These are phyloP conservation scores for Aspergillus arachidicola DNA, from an alignment of 2,329 filamentous ascomycete genomes.

Conservation along the genomic window DNA sequence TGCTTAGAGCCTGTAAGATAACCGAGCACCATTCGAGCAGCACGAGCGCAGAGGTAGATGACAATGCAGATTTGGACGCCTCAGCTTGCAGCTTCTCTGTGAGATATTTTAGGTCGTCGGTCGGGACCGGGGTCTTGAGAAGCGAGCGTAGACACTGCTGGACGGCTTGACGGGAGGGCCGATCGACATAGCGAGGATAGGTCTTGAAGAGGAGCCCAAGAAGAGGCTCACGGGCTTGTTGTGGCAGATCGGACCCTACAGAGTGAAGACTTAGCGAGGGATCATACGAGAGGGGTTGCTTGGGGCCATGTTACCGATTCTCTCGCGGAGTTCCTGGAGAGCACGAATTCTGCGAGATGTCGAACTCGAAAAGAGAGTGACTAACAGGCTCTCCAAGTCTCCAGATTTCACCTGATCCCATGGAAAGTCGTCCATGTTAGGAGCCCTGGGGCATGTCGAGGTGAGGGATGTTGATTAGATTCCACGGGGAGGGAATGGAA, in stretches of 20 bases:
- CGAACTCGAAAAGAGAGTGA: slow-evolving; percentile 46
- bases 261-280: slow-evolving; percentile 17
- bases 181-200: slow-evolving; percentile 83
- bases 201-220: slow-evolving; percentile 81
- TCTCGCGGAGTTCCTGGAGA: slow-evolving; percentile 49
- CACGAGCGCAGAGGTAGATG: slow-evolving; percentile 80
- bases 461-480: slow-evolving; percentile 1
- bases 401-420: slow-evolving; percentile 49
- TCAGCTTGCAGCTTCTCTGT: slow-evolving; percentile 71
- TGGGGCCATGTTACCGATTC: slow-evolving; percentile 38
- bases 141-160: slow-evolving; percentile 76
- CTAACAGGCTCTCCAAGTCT: slow-evolving; percentile 42
- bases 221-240: slow-evolving; percentile 47
- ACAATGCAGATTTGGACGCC: slow-evolving; percentile 74
- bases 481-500: slow-evolving; percentile 10
- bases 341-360: slow-evolving; percentile 43
- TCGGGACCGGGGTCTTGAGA: slow-evolving; percentile 61
- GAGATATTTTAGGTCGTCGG: slow-evolving; percentile 55
- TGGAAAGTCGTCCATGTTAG: slow-evolving; percentile 47
- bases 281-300: slow-evolving; percentile 7
- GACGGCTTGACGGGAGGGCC: slow-evolving; percentile 78
- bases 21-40: slow-evolving; percentile 87
- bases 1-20: slow-evolving; percentile 71
- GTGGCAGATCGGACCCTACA: slow-evolving; percentile 36
- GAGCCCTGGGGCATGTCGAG: slow-evolving; percentile 34